Evolutionary conservation across 495 filamentous ascomycete species (phyloP).

Genomic region (Penicillium dipodomyicola): DNA sequence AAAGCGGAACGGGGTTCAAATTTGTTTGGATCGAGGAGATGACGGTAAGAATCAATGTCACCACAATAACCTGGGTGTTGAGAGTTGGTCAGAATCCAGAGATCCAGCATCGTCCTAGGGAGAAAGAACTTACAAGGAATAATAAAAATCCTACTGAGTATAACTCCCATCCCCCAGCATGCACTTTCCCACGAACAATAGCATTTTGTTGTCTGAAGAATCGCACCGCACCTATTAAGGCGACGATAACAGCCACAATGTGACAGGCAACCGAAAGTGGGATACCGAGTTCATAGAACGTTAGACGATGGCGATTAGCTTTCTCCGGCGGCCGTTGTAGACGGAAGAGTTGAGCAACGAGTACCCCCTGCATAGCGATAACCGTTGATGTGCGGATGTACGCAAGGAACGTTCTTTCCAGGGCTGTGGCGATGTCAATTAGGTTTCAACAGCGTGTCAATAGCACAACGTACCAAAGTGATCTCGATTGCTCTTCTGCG

Average conservation of each 20-base stretch:
- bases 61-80: constrained; percentile 24
- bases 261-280: constrained; percentile 62
- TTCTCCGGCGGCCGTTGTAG: constrained; percentile 52
- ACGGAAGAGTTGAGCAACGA: constrained; percentile 67
- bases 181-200: constrained; percentile 60
- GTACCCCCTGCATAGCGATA: constrained; percentile 63
- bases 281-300: constrained; percentile 62
- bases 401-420: constrained; percentile 75
- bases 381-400: constrained; percentile 72
- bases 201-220: constrained; percentile 71
- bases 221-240: constrained; percentile 57
- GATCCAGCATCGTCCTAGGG: background rate
- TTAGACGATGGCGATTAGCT: constrained; percentile 33
- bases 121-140: constrained; percentile 46
- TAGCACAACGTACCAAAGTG: constrained; percentile 37
- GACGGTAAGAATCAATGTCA: constrained; percentile 32
- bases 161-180: constrained; percentile 70
- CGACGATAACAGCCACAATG: constrained; percentile 54
- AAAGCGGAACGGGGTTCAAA: background rate
- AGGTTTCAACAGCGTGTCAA: too few relatives aligned
- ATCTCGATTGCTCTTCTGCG: constrained; percentile 47
- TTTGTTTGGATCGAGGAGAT: constrained; percentile 33
- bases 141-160: constrained; percentile 50
- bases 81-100: background rate
- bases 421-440: constrained; percentile 46